Conservation (phyloP, 176 grass and related monocot genomes). For the Coix lacrymajobi region DNA sequence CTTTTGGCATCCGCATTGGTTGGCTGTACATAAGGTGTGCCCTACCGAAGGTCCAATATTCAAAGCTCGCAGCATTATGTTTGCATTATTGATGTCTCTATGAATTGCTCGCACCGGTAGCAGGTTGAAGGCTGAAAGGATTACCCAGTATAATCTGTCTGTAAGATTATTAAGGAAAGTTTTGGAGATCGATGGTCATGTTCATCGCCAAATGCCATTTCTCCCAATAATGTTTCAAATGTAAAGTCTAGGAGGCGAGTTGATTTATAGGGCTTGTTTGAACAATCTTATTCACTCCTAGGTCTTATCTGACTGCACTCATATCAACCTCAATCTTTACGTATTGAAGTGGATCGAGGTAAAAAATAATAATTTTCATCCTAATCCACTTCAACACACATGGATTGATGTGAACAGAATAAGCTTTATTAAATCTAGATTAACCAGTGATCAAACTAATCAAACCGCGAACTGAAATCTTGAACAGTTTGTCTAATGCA, state of each 20-base stretch:
- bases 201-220: neutral
- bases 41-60: constrained; percentile 28
- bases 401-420: neutral
- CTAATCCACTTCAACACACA: no score
- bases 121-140: neutral
- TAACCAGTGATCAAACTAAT: no score
- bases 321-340: no score
- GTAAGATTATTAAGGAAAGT: neutral
- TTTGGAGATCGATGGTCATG: neutral
- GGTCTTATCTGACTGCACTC: no score
- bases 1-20: constrained; percentile 18
- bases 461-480: no score
- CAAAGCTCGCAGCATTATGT: neutral
- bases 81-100: constrained; percentile 4
- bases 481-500: no score
- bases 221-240: neutral
- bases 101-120: neutral
- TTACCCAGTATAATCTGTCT: neutral
- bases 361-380: no score
- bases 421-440: no score
- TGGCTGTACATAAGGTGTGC: neutral
- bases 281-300: no score
- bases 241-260: no score
- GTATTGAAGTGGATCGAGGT: neutral
- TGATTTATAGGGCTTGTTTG: no score